Percentiles rank a stretch among this genome's conserved stretches.
Conservation (phyloP, 1,139 yeast species). For the Kodamaea alishanica region DNA sequence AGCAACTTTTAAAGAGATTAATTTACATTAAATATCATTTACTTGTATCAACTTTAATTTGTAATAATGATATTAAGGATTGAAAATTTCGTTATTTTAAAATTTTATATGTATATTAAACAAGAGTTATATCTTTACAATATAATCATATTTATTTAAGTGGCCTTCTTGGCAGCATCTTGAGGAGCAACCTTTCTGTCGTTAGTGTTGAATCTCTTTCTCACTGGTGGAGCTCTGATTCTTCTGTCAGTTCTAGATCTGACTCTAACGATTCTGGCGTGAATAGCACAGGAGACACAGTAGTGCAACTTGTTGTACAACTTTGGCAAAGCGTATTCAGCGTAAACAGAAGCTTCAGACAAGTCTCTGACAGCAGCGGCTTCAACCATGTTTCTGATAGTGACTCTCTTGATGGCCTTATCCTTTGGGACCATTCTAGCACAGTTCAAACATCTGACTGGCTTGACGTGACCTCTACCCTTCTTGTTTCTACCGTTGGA, state of each 20-base stretch:
- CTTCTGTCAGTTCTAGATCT: conserved; percentile 99
- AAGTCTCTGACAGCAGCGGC: conserved; percentile 99
- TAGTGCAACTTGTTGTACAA: conserved; percentile 99
- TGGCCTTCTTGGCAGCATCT: conserved; percentile 95
- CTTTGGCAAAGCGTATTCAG: conserved; percentile 99
- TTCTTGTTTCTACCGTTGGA: conserved; percentile 99
- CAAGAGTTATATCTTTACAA: too few relatives aligned
- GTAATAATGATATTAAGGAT: too few relatives aligned
- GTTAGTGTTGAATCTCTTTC: conserved; percentile 91
- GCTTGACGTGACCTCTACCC: conserved; percentile 99
- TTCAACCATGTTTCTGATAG: conserved; percentile 99
- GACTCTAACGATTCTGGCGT: conserved; percentile 99
- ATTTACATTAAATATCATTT: too few relatives aligned
- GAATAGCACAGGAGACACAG: conserved; percentile 99
- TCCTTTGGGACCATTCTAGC: conserved; percentile 99
- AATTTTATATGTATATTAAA: too few relatives aligned
- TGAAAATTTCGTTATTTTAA: too few relatives aligned
- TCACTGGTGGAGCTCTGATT: conserved; percentile 98
- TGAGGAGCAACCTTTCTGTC: conserved; percentile 96
- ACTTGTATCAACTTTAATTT: too few relatives aligned
- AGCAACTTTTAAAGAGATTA: too few relatives aligned
- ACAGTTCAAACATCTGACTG: conserved; percentile 99
- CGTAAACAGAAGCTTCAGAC: conserved; percentile 98
- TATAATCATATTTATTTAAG: conserved; percentile 11
- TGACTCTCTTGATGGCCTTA: conserved; percentile 99